Evolutionary conservation across 1,284 basidiomycete genomes (phyloP).

Genomic region (Inonotus obliquus): DNA sequence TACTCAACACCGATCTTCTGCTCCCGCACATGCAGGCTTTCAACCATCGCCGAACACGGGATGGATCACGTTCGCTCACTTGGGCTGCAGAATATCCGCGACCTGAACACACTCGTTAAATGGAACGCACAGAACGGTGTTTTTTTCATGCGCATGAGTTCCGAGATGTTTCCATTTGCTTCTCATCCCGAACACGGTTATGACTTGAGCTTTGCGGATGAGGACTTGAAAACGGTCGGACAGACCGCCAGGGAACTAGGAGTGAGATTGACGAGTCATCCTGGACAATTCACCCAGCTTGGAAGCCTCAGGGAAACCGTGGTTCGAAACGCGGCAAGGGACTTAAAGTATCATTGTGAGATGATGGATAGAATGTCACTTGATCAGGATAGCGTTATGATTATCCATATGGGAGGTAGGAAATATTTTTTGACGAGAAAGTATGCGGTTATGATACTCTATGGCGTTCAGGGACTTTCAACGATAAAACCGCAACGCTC

Average conservation of each 20-base stretch:
- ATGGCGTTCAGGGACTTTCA: slow-evolving; percentile 56
- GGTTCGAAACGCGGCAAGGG: slow-evolving; percentile 69
- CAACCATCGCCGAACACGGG: slow-evolving; percentile 5
- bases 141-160: slow-evolving; percentile 78
- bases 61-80: slow-evolving; percentile 31
- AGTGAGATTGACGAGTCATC: slow-evolving; percentile 83
- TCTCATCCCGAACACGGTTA: slow-evolving; percentile 82
- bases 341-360: slow-evolving; percentile 81
- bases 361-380: slow-evolving; percentile 84
- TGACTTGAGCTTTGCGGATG: slow-evolving; percentile 62
- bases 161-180: slow-evolving; percentile 90
- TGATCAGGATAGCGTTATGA: slow-evolving; percentile 72
- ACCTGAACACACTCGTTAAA: slow-evolving; percentile 69
- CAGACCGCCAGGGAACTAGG: slow-evolving; percentile 72
- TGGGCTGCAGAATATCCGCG: slow-evolving; percentile 69
- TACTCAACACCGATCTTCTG: slow-evolving; percentile 73
- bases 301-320: slow-evolving; percentile 75
- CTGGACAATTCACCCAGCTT: slow-evolving; percentile 84
- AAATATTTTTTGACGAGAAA: slow-evolving; percentile 4
- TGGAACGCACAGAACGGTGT: slow-evolving; percentile 85
- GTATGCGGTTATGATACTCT: background rate
- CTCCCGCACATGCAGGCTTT: slow-evolving; percentile 60
- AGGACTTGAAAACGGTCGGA: slow-evolving; percentile 55
- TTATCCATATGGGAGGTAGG: slow-evolving; percentile 66
- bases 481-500: slow-evolving; percentile 70